A percentile compares a stretch with the other conserved stretches of the same genome.
These are phyloP conservation scores for Hirsutella minnesotensis DNA, from an alignment of 2,329 filamentous ascomycete species.

Conservation along the genomic window DNA sequence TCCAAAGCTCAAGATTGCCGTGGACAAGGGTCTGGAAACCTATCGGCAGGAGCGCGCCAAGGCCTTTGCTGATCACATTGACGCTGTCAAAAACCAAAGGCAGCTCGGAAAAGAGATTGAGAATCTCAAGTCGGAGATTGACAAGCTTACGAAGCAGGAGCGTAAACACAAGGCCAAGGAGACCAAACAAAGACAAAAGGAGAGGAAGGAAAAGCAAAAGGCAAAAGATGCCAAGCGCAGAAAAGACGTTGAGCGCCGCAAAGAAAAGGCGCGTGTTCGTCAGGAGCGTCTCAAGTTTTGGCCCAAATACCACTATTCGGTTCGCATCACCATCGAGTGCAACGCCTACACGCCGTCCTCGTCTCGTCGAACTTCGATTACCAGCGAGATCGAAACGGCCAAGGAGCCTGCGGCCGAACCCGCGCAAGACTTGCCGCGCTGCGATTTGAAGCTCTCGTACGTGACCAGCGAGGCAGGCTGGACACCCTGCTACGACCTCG, in stretches of 20 bases:
- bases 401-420: conserved; percentile 11
- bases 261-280: conserved; percentile 31
- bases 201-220: conserved; percentile 18
- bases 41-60: conserved; percentile 31
- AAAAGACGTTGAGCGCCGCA: background rate
- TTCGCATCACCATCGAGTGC: conserved; percentile 37
- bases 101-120: conserved; percentile 21
- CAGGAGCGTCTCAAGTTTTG: conserved; percentile 33
- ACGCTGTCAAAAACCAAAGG: conserved; percentile 17
- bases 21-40: conserved; percentile 22
- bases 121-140: conserved; percentile 10
- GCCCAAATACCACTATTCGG: conserved; percentile 32
- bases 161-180: conserved; percentile 5
- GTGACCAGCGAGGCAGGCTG: conserved; percentile 45
- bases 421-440: conserved; percentile 12
- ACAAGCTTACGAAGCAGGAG: conserved; percentile 3
- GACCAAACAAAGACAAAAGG: conserved; percentile 14
- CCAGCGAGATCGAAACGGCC: conserved; percentile 40
- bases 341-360: conserved; percentile 26
- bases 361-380: conserved; percentile 35
- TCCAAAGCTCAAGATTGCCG: conserved; percentile 17
- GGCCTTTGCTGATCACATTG: conserved; percentile 26
- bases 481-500: conserved; percentile 49
- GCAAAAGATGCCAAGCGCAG: conserved; percentile 4
- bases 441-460: conserved; percentile 42